These are phyloP conservation scores for Serpula lacrymans DNA, from an alignment of 768 basidiomycete species.

Conservation along the genomic window DNA sequence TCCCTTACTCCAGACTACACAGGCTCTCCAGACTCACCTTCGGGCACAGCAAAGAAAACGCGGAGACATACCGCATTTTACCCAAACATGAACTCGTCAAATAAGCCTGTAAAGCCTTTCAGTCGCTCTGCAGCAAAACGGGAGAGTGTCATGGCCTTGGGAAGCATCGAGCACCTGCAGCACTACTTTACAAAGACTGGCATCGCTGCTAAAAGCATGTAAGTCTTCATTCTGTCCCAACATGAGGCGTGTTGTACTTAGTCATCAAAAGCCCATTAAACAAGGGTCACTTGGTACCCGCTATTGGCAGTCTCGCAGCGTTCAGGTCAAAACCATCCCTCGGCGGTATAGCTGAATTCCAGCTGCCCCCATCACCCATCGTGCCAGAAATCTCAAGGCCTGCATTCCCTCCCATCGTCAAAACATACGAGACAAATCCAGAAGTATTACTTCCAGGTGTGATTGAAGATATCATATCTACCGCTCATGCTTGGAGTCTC, in stretches of 20 bases:
- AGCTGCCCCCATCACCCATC: constrained; percentile 68
- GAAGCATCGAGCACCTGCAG: constrained; percentile 95
- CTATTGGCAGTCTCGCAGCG: constrained; percentile 60
- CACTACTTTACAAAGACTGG: constrained; percentile 93
- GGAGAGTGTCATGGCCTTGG: constrained; percentile 89
- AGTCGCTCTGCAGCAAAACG: constrained; percentile 89
- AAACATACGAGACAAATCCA: constrained; percentile 69
- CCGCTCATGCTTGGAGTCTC: constrained; percentile 63
- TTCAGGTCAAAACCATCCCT: constrained; percentile 40
- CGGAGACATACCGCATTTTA: constrained; percentile 77
- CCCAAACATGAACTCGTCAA: constrained; percentile 64
- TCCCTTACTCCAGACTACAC: constrained; percentile 63
- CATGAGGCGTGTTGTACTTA: constrained; percentile 10
- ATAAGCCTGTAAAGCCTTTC: constrained; percentile 81
- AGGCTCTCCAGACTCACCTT: constrained; percentile 35
- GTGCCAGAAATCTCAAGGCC: constrained; percentile 45
- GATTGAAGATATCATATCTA: constrained; percentile 65
- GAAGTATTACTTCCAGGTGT: constrained; percentile 75
- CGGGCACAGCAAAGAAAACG: constrained; percentile 40
- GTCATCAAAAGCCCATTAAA: constrained; percentile 34
- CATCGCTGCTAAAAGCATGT: constrained; percentile 69
- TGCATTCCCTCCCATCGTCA: constrained; percentile 52
- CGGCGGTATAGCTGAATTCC: constrained; percentile 45
- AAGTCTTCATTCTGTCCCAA: constrained; percentile 26
- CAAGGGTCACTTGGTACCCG: constrained; percentile 70